Evolutionary conservation across 306 rosid species (phyloP), one percentile per base, ranked within the genome.

Genomic region (Castanea crenata): DNA sequence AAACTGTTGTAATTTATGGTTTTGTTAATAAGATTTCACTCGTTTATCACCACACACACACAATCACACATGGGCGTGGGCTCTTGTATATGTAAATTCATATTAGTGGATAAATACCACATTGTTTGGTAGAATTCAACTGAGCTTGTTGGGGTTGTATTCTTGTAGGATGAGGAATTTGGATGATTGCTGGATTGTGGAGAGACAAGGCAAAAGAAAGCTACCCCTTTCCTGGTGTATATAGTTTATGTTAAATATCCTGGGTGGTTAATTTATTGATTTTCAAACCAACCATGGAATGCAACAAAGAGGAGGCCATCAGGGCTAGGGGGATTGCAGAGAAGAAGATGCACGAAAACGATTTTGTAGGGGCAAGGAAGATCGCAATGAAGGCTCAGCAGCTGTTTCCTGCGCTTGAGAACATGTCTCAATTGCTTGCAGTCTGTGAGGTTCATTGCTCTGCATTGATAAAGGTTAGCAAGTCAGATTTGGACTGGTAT

Each of bases 361-460:
- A 94, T 79, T 94, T 87, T 86, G 73, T 38, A 32, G 97, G 92
- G 81, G 99, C 93, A 6, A 75, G 74, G 89, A 94, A 87, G 94
- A 77, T 88, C 80, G 97, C 91, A 44, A 57, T 27, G 56, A 91
- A 82, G 83, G 97, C 99, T 51, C 87, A 90, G 59, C 69, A 71
- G 55, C 86, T 94, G 63, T 92, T 78, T 78, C 97, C 97, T 57
- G 89, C 85, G 3, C 82, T 84, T 70, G 95, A 92, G 79, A 92
- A 92, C 79, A 86, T 94, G 70, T 68, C 80, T 59, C 94, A 89
- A 70, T 79, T 92, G 79, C 86, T 87, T 72, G 49, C 95, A 16
- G 93, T 91, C 25, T 90, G 95, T 65, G 97, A 92, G 78, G 94
- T 94, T 79, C 97, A 91, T 74, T 91, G 95, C 86, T 92, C 97